phyloP scores from a whole-genome alignment of 495 filamentous ascomycete genomes.

The Aspergillus nanangensis region DNA sequence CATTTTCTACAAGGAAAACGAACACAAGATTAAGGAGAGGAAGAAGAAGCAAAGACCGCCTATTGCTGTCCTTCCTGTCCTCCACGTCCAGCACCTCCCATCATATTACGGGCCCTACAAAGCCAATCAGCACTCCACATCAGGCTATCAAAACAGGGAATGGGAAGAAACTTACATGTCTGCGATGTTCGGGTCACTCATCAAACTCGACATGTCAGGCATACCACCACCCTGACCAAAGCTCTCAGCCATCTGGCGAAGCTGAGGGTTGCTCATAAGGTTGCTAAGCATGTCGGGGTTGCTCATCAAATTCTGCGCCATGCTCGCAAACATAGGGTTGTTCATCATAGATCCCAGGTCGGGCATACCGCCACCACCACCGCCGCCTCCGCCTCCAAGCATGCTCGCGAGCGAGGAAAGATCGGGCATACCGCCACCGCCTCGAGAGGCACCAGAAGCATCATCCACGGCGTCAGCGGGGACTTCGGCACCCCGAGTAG shows the following conservation, averaged over 20 bases:
- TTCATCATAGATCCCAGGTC: constrained; percentile 83
- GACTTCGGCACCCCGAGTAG: constrained; percentile 43
- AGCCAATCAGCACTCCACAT: background rate
- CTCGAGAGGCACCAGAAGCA: constrained; percentile 40
- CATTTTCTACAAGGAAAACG: no score
- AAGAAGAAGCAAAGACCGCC: background rate
- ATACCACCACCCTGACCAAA: constrained; percentile 63
- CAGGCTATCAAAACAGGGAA: background rate
- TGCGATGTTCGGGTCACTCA: constrained; percentile 86
- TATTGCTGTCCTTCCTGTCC: background rate
- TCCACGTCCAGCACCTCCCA: constrained; percentile 53
- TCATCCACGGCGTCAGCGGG: constrained; percentile 46
- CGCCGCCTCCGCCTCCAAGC: constrained; percentile 57
- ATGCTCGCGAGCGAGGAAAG: constrained; percentile 66
- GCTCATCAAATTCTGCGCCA: constrained; percentile 95
- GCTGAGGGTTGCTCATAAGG: constrained; percentile 87
- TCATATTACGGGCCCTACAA: constrained; percentile 70
- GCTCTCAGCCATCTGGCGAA: constrained; percentile 70
- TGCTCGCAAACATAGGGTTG: constrained; percentile 95
- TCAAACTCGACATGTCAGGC: constrained; percentile 73
- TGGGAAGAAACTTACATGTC: constrained; percentile 97
- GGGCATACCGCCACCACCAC: constrained; percentile 81
- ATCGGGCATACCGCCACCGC: constrained; percentile 75
- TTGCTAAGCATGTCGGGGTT: constrained; percentile 88
- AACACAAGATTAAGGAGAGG: no score